Conservation (phyloP, 2,329 filamentous ascomycete species). For the Monosporascus sp. region DNA sequence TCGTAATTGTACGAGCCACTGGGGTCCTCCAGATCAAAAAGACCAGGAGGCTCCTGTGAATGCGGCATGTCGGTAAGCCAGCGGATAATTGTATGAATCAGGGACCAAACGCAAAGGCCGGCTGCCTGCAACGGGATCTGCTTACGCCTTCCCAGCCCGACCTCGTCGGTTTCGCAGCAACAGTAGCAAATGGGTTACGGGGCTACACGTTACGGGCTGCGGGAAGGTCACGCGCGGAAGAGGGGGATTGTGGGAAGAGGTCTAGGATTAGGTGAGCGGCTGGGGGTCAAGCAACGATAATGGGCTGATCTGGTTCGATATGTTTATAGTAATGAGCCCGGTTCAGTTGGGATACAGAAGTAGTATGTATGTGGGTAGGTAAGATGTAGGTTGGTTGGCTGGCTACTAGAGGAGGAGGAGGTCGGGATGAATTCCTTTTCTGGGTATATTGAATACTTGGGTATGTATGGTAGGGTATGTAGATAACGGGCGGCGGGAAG, state of each 20-base stretch:
- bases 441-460: too few relatives aligned
- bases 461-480: too few relatives aligned
- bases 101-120: too few relatives aligned
- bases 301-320: not conserved
- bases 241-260: not conserved
- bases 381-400: not conserved
- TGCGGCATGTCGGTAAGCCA: slow-evolving; percentile 23
- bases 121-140: too few relatives aligned
- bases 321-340: not conserved
- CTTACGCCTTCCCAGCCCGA: not conserved
- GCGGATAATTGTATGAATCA: not conserved
- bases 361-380: not conserved
- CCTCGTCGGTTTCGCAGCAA: not conserved
- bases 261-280: not conserved
- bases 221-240: not conserved
- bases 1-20: slow-evolving; percentile 24
- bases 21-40: slow-evolving; percentile 41
- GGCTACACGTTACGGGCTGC: not conserved
- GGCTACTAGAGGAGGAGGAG: not conserved
- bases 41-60: slow-evolving; percentile 32
- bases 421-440: too few relatives aligned
- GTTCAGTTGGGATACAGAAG: not conserved
- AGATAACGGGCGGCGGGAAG: too few relatives aligned
- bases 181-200: not conserved
- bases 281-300: not conserved